Percentiles rank a stretch among this genome's conserved stretches.
These are phyloP conservation scores for Camptophora hylomeconis DNA, from an alignment of 2,329 filamentous ascomycete genomes.

Conservation along the genomic window DNA sequence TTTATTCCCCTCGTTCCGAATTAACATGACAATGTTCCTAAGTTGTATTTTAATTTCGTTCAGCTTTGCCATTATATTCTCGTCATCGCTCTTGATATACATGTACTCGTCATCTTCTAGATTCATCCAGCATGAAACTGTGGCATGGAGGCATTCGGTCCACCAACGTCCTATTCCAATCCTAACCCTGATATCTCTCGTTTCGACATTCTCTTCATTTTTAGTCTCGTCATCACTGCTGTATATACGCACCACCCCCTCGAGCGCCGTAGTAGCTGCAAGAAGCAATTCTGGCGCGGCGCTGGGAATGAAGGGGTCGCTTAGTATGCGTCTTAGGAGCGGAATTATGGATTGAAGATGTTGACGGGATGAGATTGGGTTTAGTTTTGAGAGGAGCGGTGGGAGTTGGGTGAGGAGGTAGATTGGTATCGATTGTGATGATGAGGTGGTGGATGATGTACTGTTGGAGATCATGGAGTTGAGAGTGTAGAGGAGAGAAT, in stretches of 20 bases:
- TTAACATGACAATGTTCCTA: conserved; percentile 17
- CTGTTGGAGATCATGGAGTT: conserved; percentile 27
- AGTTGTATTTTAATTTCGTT: conserved; percentile 19
- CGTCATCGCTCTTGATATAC: conserved; percentile 7
- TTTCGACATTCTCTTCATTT: conserved; percentile 17
- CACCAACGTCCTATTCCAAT: no score
- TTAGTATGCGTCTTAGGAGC: conserved; percentile 50
- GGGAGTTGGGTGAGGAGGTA: conserved; percentile 23
- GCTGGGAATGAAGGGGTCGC: conserved; percentile 55
- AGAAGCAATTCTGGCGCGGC: conserved; percentile 41
- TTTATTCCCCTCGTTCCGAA: conserved; percentile 17
- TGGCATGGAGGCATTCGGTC: conserved; percentile 49
- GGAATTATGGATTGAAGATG: conserved; percentile 51
- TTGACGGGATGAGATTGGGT: conserved; percentile 25
- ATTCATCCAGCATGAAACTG: conserved; percentile 52
- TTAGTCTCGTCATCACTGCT: conserved; percentile 64
- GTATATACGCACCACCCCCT: conserved; percentile 46
- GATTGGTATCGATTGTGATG: conserved; percentile 30
- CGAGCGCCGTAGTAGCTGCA: conserved; percentile 41
- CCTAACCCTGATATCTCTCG: no score
- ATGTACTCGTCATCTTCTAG: conserved; percentile 28
- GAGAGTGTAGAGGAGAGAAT: conserved; percentile 31
- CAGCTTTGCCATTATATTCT: conserved; percentile 7
- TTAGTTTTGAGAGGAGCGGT: conserved; percentile 20
- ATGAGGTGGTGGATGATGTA: conserved; percentile 29